phyloP scores from a whole-genome alignment of 1,284 basidiomycete species.

The Cryptococcus sp. region DNA sequence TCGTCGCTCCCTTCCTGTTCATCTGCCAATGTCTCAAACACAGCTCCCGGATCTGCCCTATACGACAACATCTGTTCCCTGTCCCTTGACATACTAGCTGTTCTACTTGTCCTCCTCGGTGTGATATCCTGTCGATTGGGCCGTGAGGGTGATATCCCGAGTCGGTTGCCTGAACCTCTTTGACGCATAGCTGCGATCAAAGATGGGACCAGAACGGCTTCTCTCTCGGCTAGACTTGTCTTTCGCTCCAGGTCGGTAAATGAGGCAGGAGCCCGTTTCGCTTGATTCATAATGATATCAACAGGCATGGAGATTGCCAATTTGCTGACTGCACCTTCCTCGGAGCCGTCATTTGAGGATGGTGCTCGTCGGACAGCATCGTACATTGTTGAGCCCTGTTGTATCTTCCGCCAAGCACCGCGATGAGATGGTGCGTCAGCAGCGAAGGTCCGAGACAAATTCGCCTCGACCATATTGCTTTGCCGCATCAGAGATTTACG shows the following conservation, averaged over 20 bases:
- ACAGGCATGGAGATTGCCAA: slow-evolving; percentile 43
- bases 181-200: slow-evolving; percentile 40
- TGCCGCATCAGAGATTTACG: slow-evolving; percentile 10
- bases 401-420: slow-evolving; percentile 36
- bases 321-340: slow-evolving; percentile 18
- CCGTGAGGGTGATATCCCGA: slow-evolving; percentile 7
- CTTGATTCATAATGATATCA: slow-evolving; percentile 22
- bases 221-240: slow-evolving; percentile 37
- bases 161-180: slow-evolving; percentile 13
- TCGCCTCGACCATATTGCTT: slow-evolving; percentile 38
- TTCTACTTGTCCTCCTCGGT: slow-evolving; percentile 8
- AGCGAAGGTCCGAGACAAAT: slow-evolving; percentile 41
- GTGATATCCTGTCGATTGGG: not conserved
- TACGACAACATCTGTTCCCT: slow-evolving; percentile 25
- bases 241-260: slow-evolving; percentile 30
- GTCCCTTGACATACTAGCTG: slow-evolving; percentile 29
- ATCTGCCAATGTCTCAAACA: slow-evolving; percentile 36
- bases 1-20: slow-evolving; percentile 16
- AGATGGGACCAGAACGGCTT: slow-evolving; percentile 38
- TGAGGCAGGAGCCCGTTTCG: not conserved
- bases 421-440: slow-evolving; percentile 46
- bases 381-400: slow-evolving; percentile 24
- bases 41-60: slow-evolving; percentile 34
- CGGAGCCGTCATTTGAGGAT: slow-evolving; percentile 5
- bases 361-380: slow-evolving; percentile 7